Base-by-base conservation (phyloP, 2,329 filamentous ascomycete genomes). In the Chaetomium globosum region DNA sequence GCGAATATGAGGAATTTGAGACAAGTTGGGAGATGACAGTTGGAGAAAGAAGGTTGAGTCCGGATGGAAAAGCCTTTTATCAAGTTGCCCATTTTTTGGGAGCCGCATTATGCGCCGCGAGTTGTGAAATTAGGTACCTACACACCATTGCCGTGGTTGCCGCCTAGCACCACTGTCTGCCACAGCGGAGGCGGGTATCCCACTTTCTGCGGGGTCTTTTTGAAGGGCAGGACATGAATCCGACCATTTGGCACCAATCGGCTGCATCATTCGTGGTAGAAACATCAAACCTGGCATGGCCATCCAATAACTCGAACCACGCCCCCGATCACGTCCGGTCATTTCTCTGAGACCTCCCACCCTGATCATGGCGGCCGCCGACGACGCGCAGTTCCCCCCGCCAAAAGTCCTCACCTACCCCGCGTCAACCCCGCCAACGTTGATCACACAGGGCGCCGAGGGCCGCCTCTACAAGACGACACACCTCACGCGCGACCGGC, bases 371-470 rank as follows among this genome's bases (percentile, higher is more conserved):
- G 56, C 61, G 10, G 49, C 62, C 28, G 31, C 57, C 49, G 28
- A 59, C 46, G 31, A 59, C 46, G 31, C 55, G 33, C 51, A 71
- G 36, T 87, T 91, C 68, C 89, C 89, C 46, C 77, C 81, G 39
- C 75, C 75, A 10, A 67, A 71, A 59, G 84, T 89, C 71, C 89
- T 93, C 77, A 81, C 82, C 65, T 80, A 87, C 80, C 84, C 85
- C 75, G 80, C 84, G 67, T 81, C 86, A 48, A 77, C 81, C 71
- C 78, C 85, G 57, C 87, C 92, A 68, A 77, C 75, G 57, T 90
- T 97, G 74, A 86, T 98, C 72, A 89, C 92, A 64, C 95, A 98
- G 83, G 95, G 95, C 79, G 95, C 95, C 75, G 95, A 99, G 85
- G 93, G 92, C 66, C 92, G 94, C 70, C 87, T 99, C 75, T 98